A percentile compares a stretch with the other conserved stretches of the same genome.
Evolutionary conservation across 352 stramenopile species (phyloP).

Genomic region (Aphanomyces euteiches): DNA sequence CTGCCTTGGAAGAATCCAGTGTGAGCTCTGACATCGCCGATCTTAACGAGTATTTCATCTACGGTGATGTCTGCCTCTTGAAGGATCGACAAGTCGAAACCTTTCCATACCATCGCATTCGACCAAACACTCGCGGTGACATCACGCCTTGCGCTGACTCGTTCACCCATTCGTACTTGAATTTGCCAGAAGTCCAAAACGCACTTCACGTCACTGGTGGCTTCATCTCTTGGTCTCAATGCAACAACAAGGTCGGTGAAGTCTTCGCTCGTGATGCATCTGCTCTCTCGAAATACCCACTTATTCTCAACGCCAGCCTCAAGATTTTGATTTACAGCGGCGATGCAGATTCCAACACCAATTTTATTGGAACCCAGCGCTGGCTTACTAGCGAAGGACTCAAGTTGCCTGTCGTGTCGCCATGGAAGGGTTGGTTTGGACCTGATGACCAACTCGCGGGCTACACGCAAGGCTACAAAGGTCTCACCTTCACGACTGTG

Average conservation of each 20-base stretch:
- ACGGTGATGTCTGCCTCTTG: constrained; percentile 60
- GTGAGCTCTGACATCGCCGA: constrained; percentile 41
- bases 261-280: constrained; percentile 46
- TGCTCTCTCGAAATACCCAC: constrained; percentile 53
- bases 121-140: constrained; percentile 56
- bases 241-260: constrained; percentile 44
- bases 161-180: constrained; percentile 50
- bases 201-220: constrained; percentile 51
- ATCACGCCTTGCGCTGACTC: constrained; percentile 57
- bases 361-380: constrained; percentile 60
- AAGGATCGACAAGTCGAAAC: constrained; percentile 47
- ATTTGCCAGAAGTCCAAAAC: constrained; percentile 50
- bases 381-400: constrained; percentile 60
- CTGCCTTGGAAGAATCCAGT: constrained; percentile 40
- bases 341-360: constrained; percentile 63
- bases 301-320: constrained; percentile 26
- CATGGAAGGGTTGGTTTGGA: constrained; percentile 54
- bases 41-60: constrained; percentile 73
- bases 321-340: constrained; percentile 64
- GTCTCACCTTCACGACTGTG: constrained; percentile 86
- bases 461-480: constrained; percentile 77
- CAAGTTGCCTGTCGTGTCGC: constrained; percentile 39
- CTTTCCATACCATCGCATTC: constrained; percentile 43
- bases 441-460: constrained; percentile 73
- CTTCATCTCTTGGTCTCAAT: constrained; percentile 49